A percentile compares a stretch with the other conserved stretches of the same genome.
These are phyloP conservation scores for Hordeum pubiflorum DNA, from an alignment of 202 grass and related monocot species.

Conservation along the genomic window DNA sequence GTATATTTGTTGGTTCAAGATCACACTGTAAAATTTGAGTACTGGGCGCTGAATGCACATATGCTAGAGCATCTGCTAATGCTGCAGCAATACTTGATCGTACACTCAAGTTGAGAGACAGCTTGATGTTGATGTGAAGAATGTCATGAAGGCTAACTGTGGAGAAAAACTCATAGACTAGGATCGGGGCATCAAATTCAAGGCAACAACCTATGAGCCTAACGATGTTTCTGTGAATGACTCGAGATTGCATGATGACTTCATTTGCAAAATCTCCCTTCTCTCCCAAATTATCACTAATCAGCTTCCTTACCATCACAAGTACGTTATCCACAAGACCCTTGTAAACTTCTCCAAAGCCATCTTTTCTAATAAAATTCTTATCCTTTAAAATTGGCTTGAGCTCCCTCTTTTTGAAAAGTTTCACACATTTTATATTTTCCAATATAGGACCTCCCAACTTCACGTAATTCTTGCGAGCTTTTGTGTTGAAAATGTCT, in stretches of 20 bases:
- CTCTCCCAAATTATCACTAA: not conserved
- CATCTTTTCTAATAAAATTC: not conserved
- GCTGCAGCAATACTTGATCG: not conserved
- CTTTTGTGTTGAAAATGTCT: not conserved
- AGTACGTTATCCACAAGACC: not conserved
- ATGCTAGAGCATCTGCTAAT: not conserved
- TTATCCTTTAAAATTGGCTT: not conserved
- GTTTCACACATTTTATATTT: not conserved
- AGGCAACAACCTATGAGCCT: not conserved
- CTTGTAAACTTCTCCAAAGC: not conserved
- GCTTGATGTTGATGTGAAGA: not conserved
- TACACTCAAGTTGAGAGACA: not conserved
- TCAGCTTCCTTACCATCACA: not conserved
- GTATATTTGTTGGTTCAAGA: not conserved
- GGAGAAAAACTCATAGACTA: not conserved
- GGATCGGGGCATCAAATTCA: not conserved
- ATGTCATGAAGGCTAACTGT: not conserved
- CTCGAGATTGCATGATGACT: not conserved
- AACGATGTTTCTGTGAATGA: not conserved
- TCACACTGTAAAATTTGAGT: not conserved
- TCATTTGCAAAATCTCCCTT: not conserved
- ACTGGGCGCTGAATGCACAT: not conserved
- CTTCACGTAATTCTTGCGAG: not conserved
- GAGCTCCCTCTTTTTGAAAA: not conserved
- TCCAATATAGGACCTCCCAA: not conserved